Evolutionary conservation across 768 basidiomycete genomes (phyloP), one percentile per base, ranked within the genome.

Genomic region (Dioszegia hungarica): DNA sequence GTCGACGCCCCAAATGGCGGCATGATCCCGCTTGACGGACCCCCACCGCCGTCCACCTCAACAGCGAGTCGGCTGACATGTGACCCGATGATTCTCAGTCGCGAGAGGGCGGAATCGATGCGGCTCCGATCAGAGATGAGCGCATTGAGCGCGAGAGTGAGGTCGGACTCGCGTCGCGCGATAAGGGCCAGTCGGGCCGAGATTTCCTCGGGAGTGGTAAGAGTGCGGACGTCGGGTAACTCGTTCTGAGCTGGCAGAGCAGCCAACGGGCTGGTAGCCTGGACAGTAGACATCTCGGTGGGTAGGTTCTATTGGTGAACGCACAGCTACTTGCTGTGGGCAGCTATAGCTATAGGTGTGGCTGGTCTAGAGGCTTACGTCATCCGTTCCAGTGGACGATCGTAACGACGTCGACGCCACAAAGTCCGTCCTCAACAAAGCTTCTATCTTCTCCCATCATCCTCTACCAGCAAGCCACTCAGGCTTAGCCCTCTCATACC

Each of bases 81-180:
- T 4, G 44, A 37, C 2, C 61, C 52, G 1, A 76, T 44, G 8
- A 57, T 39, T 12, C 50, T 39, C 3, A 76, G 62, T 4, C 54
- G 60, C 0, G 62, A 28, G n/a, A 73, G 53, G 0, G 71, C 68
- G 15, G 54, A 79, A 62, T 88, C 83, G 51, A 93, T 78, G 41
- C 79, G 80, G 0, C 87, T 82, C 46, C 83, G 80, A 56, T 85
- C 80, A 45, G 86, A 82, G 11, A 95, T 79, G 27, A 92, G 78
- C 38, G 82, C 80, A 3, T 87, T 80, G 50, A 95, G 82, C 8
- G 85, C 84, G 50, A 81, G 80, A 15, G 89, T 88, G 15, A 93
- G 81, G 22, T 86, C 81, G 29, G 86, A 80, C 71, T 93, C 90
- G 68, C 87, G 82, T 5, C 86, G 84, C 70, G 93, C 85, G 45